Evolutionary conservation across 306 rosid species (phyloP).

Genomic region (Clitoria ternatea): DNA sequence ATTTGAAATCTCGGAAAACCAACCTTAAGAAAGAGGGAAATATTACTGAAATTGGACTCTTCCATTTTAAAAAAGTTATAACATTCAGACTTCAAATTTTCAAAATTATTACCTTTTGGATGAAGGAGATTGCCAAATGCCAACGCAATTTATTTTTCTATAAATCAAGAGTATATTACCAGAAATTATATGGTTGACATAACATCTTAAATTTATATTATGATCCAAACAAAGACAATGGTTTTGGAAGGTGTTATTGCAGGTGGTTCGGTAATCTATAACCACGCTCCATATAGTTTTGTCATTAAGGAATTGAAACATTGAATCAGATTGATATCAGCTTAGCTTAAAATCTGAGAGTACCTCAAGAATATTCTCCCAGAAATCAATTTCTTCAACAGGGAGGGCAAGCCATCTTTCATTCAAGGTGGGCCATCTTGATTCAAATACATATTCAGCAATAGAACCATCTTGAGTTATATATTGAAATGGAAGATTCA

Average conservation of each 20-base stretch:
- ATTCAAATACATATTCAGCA: constrained; percentile 82
- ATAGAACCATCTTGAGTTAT: constrained; percentile 57
- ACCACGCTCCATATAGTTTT: not conserved
- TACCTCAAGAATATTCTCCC: constrained; percentile 93
- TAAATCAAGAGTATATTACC: not conserved
- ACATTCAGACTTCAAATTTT: not conserved
- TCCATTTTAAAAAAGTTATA: not conserved
- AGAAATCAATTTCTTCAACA: constrained; percentile 61
- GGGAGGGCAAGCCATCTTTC: constrained; percentile 71
- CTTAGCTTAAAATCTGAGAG: not conserved
- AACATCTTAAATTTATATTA: not conserved
- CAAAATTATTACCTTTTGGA: not conserved
- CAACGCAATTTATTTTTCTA: not conserved
- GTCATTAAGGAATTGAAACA: constrained; percentile 3
- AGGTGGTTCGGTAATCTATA: not conserved
- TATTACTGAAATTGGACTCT: not conserved
- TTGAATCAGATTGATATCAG: not conserved
- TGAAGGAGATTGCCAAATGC: not conserved
- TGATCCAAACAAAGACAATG: not conserved
- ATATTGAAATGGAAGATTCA: constrained; percentile 83
- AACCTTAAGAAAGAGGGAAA: not conserved
- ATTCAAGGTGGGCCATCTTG: constrained; percentile 83
- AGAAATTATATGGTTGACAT: not conserved
- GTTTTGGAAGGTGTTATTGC: not conserved
- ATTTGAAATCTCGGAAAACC: not conserved